These are phyloP conservation scores for Sechiopsis laciniata DNA, from an alignment of 306 rosid genomes.

Conservation along the genomic window DNA sequence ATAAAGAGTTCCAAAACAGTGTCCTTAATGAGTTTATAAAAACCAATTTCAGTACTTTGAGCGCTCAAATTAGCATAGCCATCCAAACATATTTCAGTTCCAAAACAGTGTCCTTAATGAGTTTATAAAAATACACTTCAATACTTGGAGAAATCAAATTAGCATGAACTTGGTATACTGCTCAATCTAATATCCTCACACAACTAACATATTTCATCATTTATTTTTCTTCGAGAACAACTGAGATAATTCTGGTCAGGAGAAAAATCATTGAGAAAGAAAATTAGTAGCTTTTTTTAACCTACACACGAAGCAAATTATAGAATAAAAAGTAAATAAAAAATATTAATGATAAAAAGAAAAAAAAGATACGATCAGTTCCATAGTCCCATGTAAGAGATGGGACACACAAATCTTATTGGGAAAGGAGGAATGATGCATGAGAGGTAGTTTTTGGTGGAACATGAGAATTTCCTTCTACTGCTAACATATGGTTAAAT, in stretches of 20 bases:
- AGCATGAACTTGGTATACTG: not conserved
- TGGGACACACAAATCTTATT: not conserved
- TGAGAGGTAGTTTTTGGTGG: conserved; percentile 9
- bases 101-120: not conserved
- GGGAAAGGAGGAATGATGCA: not conserved
- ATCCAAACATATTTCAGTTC: not conserved
- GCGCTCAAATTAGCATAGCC: not conserved
- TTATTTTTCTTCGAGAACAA: not conserved
- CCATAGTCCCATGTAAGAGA: no score
- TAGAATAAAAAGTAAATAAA: not conserved
- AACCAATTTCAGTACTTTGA: no score
- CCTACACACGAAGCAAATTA: not conserved
- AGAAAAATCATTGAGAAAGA: no score
- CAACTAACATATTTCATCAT: not conserved
- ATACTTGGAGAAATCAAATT: not conserved
- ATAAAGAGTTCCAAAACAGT: no score
- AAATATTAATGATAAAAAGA: not conserved
- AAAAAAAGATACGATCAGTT: not conserved
- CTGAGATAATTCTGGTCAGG: not conserved
- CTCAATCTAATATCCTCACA: not conserved
- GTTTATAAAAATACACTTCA: not conserved
- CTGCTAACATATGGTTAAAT: not conserved
- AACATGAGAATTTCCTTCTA: conserved; percentile 14
- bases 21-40: no score
- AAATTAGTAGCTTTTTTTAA: no score